Base-by-base conservation (phyloP, 2,329 filamentous ascomycete species). In the Aspergillus fumigatus region DNA sequence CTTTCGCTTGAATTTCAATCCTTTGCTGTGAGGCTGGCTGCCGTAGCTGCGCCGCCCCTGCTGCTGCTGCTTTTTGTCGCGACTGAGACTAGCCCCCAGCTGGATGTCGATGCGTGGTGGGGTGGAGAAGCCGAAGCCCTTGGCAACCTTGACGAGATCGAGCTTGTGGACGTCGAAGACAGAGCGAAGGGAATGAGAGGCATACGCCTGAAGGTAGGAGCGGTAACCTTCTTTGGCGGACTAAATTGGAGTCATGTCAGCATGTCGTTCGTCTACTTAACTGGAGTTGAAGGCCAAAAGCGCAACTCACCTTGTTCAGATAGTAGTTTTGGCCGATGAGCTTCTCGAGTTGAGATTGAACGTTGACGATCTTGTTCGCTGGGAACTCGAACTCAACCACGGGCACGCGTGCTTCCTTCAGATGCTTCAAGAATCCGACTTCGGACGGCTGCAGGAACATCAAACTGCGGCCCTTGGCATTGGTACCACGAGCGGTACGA, bases 321-420 rank as follows among this genome's bases (percentile, higher is more conserved):
- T 97, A 97, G 80, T 97, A 97, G 77, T 99, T 97, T 73, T 94
- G 89, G 29, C 85, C 85, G 67, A 99, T 95, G 63, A 97, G 83
- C 77, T 93, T 94, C 81, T 97, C 93, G 9, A 97, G 84, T 75
- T 97, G 92, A 67, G 89, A 86, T 78, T 95, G 88, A 64, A 96
- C 87, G 69, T 95, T 94, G 68, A 93, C 81, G 62, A 99, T 90
- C 82, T 96, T 96, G 78, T 90, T 92, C 55, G 86, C 81, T 1
- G 93, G 93, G 70, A 99, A 94, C 70, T 97, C 93, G 69, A 96
- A 97, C 75, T 99, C 94, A 27, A 96, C 90, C 6, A 99, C 87
- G 1, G 94, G 94, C 1, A 99, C 92, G 59, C 91, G 86, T 14
- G 92, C 92, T 53, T 92, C 89, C 76, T 96, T 95, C 60, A 99